Evolutionary conservation across 2,329 filamentous ascomycete species (phyloP).

Genomic region (Rugonectria rugulosa): DNA sequence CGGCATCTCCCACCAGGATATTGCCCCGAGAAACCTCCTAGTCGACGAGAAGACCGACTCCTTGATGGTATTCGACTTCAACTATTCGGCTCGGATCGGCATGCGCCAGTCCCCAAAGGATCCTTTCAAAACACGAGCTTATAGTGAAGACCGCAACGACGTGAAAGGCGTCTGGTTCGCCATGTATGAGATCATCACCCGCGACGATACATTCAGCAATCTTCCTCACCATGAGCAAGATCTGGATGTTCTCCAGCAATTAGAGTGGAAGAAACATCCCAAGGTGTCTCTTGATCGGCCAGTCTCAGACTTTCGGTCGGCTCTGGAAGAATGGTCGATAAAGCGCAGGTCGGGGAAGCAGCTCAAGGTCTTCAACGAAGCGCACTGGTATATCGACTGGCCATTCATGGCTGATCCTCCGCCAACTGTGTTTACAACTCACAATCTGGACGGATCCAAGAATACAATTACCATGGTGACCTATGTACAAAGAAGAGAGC

Average conservation of each 20-base stretch:
- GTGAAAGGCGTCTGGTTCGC: slow-evolving; percentile 46
- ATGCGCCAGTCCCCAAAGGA: slow-evolving; percentile 12
- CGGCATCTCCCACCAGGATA: slow-evolving; percentile 50
- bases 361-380: slow-evolving; percentile 23
- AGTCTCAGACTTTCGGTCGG: slow-evolving; percentile 38
- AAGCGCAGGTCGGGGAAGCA: slow-evolving; percentile 11
- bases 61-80: slow-evolving; percentile 49
- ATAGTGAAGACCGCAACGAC: slow-evolving; percentile 38
- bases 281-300: slow-evolving; percentile 43
- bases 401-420: slow-evolving; percentile 20
- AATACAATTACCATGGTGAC: slow-evolving; percentile 7
- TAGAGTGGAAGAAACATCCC: slow-evolving; percentile 42
- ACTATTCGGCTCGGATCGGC: slow-evolving; percentile 37
- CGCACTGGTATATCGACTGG: slow-evolving; percentile 37
- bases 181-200: slow-evolving; percentile 48
- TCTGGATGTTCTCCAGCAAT: slow-evolving; percentile 24
- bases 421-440: slow-evolving; percentile 8
- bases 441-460: not conserved
- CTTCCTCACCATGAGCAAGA: slow-evolving; percentile 36
- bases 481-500: slow-evolving; percentile 1
- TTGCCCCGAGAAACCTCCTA: slow-evolving; percentile 49
- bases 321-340: slow-evolving; percentile 39
- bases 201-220: slow-evolving; percentile 35
- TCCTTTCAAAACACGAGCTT: slow-evolving; percentile 1
- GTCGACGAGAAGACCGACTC: slow-evolving; percentile 44